These are phyloP conservation scores for Phytopythium cucurbitacearum DNA, from an alignment of 352 stramenopile species.

Conservation along the genomic window DNA sequence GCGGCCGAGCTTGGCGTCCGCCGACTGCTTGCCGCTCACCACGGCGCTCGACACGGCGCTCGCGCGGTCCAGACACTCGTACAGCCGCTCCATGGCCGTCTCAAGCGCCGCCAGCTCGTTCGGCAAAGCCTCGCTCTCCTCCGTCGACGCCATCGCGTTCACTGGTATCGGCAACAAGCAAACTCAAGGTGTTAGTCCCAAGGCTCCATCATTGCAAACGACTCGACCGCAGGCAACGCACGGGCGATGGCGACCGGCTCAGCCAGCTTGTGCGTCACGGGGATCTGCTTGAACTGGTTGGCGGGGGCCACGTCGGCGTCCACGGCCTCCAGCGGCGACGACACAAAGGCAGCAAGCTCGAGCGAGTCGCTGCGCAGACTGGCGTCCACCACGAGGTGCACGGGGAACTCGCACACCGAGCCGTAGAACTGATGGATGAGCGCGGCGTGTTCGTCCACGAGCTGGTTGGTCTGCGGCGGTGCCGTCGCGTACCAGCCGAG, in stretches of 20 bases:
- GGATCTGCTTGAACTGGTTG: conserved; percentile 93
- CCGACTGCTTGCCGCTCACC: conserved; percentile 66
- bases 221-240: conserved; percentile 36
- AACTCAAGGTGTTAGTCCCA: not conserved
- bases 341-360: conserved; percentile 90
- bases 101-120: conserved; percentile 75
- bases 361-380: conserved; percentile 78
- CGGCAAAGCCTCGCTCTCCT: conserved; percentile 53
- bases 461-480: conserved; percentile 29
- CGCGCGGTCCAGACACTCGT: conserved; percentile 88
- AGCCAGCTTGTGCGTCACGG: conserved; percentile 87
- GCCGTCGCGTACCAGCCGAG: conserved; percentile 95
- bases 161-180: conserved; percentile 24
- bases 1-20: conserved; percentile 87
- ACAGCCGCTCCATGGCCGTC: conserved; percentile 84
- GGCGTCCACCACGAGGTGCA: conserved; percentile 96
- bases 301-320: conserved; percentile 76
- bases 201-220: not conserved
- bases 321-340: conserved; percentile 85
- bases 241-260: conserved; percentile 93
- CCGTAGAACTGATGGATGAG: conserved; percentile 99
- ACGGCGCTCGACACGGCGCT: conserved; percentile 91
- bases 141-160: conserved; percentile 63
- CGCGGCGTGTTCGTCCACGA: conserved; percentile 92
- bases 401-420: conserved; percentile 87